phyloP scores from a whole-genome alignment of 257 asterid species.

The Eucommia ulmoides region DNA sequence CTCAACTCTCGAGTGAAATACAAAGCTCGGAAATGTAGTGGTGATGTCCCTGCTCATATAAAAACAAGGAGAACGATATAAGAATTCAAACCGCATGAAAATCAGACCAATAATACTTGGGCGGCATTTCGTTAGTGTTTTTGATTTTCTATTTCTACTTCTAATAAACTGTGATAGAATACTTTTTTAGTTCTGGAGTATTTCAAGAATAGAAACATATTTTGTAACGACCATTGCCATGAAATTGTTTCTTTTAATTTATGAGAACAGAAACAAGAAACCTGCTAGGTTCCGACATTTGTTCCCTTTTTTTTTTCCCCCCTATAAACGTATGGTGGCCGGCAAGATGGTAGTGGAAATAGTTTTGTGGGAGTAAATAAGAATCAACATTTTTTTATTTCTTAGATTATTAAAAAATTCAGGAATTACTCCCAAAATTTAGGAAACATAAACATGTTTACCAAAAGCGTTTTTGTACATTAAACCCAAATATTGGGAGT shows the following conservation, averaged over 20 bases:
- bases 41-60: slow-evolving; percentile 39
- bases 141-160: too few species aligned
- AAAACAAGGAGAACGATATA: background rate
- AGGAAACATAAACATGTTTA: background rate
- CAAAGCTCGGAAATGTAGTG: slow-evolving; percentile 93
- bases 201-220: background rate
- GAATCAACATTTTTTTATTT: too few species aligned
- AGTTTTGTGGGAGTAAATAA: too few species aligned
- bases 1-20: slow-evolving; percentile 88
- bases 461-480: too few species aligned
- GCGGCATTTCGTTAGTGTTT: background rate
- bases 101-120: background rate
- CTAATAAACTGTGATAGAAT: background rate
- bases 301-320: too few species aligned
- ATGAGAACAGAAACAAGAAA: too few species aligned
- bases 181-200: background rate
- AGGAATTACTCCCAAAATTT: background rate
- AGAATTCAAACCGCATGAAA: too few species aligned
- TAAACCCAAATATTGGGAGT: too few species aligned
- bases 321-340: too few species aligned
- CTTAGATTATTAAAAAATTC: too few species aligned
- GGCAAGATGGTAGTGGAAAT: too few species aligned
- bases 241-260: background rate
- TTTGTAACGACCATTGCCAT: background rate
- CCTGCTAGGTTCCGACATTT: too few species aligned